Base-by-base conservation (phyloP, 2,329 filamentous ascomycete species). In the Calcarisporium arbuscula region DNA sequence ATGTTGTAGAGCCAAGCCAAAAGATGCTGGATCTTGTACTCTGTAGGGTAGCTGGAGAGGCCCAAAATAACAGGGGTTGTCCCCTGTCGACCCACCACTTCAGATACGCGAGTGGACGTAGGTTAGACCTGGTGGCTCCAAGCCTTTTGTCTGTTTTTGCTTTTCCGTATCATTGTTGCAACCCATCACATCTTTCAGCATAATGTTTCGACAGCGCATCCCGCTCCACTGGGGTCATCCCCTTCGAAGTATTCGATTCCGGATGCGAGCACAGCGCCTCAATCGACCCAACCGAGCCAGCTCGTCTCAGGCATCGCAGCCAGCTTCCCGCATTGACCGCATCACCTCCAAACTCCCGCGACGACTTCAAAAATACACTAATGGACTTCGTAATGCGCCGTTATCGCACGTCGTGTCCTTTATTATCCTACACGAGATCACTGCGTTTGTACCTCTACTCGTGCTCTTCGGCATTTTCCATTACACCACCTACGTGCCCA, bases 391-490 rank as follows among this genome's bases (percentile, higher is more conserved):
- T 38, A 70, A 74, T 36, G 88, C 88, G 1, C 92, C 92, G 0
- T 60, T 88, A 28, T 85, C 85, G 1, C 87, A 95, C 61, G 69
- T 94, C 27, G 77, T 82, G 2, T 81, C 90, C 0, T 98, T 98
- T 57, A 67, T 96, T 9, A 67, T 95, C 25, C 72, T 98, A 0
- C 92, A 98, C 65, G 92, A 98, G 60, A 56, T 95, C 28, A 96
- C 92, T 1, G 90, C 92, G 8, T 64, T 95, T 9, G 59, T 90
- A 2, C 90, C 90, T 0, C 62, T 96, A 0, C 57, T 94, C 25
- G 81, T 75, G 0, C 71, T 96, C 2, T 79, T 85, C 16, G 80
- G 72, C 1, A 56, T 77, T 2, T 95, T 98, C 58, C 85, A 96
- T 62, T 88, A 86, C 54, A 78, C 77, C 2, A 68, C 79, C 41